Base-by-base conservation (phyloP, 176 grass and related monocot genomes). In the Elymus sibiricus region DNA sequence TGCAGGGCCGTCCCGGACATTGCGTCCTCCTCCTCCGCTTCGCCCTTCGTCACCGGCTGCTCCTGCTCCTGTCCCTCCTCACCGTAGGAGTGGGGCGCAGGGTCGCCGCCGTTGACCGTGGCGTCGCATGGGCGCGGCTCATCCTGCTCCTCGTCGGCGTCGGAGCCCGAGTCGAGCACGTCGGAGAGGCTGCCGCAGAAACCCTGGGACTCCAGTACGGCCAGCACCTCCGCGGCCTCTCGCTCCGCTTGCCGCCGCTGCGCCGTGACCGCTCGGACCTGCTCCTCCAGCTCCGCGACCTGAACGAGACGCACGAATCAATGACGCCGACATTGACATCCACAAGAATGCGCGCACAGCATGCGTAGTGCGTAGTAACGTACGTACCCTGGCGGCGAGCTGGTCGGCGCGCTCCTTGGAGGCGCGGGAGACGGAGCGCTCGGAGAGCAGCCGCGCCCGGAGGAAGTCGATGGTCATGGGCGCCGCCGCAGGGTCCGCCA, bases 381-480 rank as follows among this genome's bases (percentile, higher is more conserved):
- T 4, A 15, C 78, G 53, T 40, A 98, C 97, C 92, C 88, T 94
- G 80, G 89, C 88, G 78, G 97, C 82, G 80, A 99, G 88, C 86
- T 90, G 87, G 46, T 96, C 94, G 42, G 94, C 92, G 80, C 84
- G 94, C 76, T 94, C 97, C 89, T 88, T 98, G 32, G 94, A 76
- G 76, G 97, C 94, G 40, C 88, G 93, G 16, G 97, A 99, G 26
- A 99, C 76, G 64, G 94, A 92, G 8, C 97, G 90, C 89, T 99
- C 97, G 6, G 97, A 99, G 82, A 99, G 97, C 71, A 99, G 91
- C 37, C 97, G 89, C 62, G 94, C 97, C 34, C 94, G 94, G 66
- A 99, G 90, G 87, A 99, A 99, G 81, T 99, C 97, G 55, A 99
- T 74, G 61, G 97, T 99, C 97, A 99, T 99, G 70, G 88, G 70